phyloP scores from a whole-genome alignment of 2,329 filamentous ascomycete genomes.

The Colletotrichum tofieldiae region DNA sequence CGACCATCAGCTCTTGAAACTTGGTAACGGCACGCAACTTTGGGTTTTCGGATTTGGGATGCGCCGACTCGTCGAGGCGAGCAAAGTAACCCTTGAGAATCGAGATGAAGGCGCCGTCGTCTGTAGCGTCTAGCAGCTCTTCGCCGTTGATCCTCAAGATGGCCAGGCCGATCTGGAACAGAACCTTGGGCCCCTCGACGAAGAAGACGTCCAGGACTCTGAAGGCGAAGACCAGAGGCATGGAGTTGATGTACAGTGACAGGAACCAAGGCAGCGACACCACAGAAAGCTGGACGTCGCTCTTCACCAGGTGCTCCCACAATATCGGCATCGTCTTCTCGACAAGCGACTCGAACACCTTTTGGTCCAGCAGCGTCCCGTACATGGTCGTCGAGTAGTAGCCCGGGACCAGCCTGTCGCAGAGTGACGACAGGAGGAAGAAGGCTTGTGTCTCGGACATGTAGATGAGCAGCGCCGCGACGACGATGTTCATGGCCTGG shows the following conservation, averaged over 20 bases:
- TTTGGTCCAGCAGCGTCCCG: conserved; percentile 94
- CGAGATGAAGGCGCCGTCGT: conserved; percentile 97
- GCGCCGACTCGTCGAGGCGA: conserved; percentile 93
- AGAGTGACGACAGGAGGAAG: conserved; percentile 91
- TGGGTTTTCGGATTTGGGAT: conserved; percentile 94
- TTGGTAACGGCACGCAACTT: conserved; percentile 94
- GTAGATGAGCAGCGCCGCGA: conserved; percentile 97
- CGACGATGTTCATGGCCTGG: conserved; percentile 99
- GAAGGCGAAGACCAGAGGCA: conserved; percentile 98
- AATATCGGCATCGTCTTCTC: conserved; percentile 99
- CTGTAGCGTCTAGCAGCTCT: conserved; percentile 90
- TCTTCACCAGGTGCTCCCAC: conserved; percentile 98
- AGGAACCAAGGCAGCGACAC: conserved; percentile 98
- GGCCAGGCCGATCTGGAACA: conserved; percentile 97
- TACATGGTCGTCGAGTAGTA: conserved; percentile 99
- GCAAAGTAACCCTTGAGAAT: conserved; percentile 96
- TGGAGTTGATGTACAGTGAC: conserved; percentile 98
- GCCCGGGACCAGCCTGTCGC: conserved; percentile 92
- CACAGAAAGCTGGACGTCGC: conserved; percentile 96
- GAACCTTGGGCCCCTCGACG: conserved; percentile 94
- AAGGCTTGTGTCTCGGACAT: conserved; percentile 98
- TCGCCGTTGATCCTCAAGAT: conserved; percentile 98
- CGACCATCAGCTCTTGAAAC: conserved; percentile 99
- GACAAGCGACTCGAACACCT: conserved; percentile 97
- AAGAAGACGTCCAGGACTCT: conserved; percentile 98